A percentile compares a stretch with the other conserved stretches of the same genome.
These are phyloP conservation scores for Ogataea parapolymorpha DNA, from an alignment of 805 yeast genomes.

Conservation along the genomic window DNA sequence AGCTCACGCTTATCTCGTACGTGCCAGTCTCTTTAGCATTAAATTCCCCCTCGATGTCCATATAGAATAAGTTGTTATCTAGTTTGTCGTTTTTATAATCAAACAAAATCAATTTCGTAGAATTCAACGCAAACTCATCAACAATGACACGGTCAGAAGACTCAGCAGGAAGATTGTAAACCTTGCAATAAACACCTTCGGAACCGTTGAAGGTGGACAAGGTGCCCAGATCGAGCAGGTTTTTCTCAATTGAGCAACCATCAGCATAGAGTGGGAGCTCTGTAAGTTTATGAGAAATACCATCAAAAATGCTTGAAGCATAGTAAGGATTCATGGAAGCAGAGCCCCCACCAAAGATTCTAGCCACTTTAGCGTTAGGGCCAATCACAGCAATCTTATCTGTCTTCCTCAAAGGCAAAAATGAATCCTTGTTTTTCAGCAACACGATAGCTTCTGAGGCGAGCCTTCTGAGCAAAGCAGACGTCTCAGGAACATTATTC, in stretches of 20 bases:
- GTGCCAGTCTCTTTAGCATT: slow-evolving; percentile 37
- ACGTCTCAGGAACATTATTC: slow-evolving; percentile 49
- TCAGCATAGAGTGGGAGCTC: slow-evolving; percentile 29
- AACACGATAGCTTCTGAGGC: slow-evolving; percentile 54
- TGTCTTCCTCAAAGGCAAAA: slow-evolving; percentile 45
- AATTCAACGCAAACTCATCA: slow-evolving; percentile 25
- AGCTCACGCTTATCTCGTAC: slow-evolving; percentile 39
- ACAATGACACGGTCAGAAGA: slow-evolving; percentile 24
- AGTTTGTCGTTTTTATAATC: slow-evolving; percentile 26
- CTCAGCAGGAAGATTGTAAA: slow-evolving; percentile 29
- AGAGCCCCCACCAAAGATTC: slow-evolving; percentile 62
- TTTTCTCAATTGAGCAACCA: slow-evolving; percentile 32
- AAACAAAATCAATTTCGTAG: slow-evolving; percentile 18
- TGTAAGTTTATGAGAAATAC: slow-evolving; percentile 22
- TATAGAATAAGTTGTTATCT: slow-evolving; percentile 32
- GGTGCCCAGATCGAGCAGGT: slow-evolving; percentile 16
- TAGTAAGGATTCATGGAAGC: slow-evolving; percentile 38
- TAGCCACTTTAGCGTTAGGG: slow-evolving; percentile 51
- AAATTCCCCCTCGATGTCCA: slow-evolving; percentile 38
- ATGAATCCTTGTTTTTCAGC: slow-evolving; percentile 48
- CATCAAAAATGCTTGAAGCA: slow-evolving; percentile 13
- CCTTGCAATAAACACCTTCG: slow-evolving; percentile 29
- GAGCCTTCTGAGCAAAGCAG: slow-evolving; percentile 39
- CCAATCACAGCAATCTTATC: slow-evolving; percentile 54
- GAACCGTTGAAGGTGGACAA: slow-evolving; percentile 18